These are phyloP conservation scores for Venturia aucupariae DNA, from an alignment of 2,329 filamentous ascomycete genomes.

Conservation along the genomic window DNA sequence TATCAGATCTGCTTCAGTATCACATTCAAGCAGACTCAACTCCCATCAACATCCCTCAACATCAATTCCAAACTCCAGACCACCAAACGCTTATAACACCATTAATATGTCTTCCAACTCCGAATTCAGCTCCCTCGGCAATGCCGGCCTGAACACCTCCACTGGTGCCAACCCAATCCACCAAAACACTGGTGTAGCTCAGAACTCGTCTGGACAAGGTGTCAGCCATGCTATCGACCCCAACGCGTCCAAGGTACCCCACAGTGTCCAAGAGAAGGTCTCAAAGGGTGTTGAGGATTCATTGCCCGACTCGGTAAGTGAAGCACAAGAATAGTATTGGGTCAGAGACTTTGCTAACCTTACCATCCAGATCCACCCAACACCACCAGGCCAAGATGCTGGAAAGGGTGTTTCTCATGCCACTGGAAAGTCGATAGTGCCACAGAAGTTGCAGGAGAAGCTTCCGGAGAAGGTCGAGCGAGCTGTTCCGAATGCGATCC, in stretches of 20 bases:
- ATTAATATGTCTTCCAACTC: neutral
- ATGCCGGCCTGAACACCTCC: slow-evolving; percentile 9
- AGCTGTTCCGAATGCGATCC: slow-evolving; percentile 34
- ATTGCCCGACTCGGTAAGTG: slow-evolving; percentile 25
- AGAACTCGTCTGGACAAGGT: slow-evolving; percentile 31
- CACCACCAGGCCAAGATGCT: slow-evolving; percentile 17
- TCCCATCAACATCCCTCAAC: neutral
- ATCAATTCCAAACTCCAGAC: neutral
- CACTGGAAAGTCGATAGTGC: slow-evolving; percentile 31
- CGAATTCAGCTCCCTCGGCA: neutral
- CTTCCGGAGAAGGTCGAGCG: slow-evolving; percentile 37
- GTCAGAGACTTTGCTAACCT: neutral
- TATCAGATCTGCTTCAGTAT: neutral
- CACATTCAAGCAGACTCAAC: neutral
- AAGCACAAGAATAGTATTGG: too few relatives aligned
- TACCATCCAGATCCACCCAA: neutral
- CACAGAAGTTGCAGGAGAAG: slow-evolving; percentile 35
- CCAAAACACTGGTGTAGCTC: neutral
- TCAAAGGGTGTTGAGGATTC: slow-evolving; percentile 31
- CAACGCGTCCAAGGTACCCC: slow-evolving; percentile 28
- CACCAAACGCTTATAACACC: neutral
- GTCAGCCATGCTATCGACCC: slow-evolving; percentile 31
- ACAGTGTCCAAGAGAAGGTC: slow-evolving; percentile 30
- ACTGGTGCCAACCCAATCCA: slow-evolving; percentile 18
- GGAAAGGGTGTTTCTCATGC: slow-evolving; percentile 31